phyloP scores from a whole-genome alignment of 164 flowering plant genomes.

The Paratinospora sagittata region DNA sequence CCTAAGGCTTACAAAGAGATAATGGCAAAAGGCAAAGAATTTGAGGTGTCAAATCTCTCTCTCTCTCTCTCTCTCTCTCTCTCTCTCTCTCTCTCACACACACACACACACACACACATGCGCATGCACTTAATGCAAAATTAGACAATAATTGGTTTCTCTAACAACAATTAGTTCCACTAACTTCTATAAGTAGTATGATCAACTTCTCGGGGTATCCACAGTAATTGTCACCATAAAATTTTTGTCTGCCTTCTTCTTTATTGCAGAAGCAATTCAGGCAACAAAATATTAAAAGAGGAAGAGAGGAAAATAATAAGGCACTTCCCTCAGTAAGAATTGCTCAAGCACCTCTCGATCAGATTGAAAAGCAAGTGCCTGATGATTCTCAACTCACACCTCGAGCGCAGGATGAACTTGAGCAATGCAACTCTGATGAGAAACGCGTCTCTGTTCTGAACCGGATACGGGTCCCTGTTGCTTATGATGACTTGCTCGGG shows the following conservation, averaged over 20 bases:
- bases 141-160: background rate
- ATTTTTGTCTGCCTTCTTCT: background rate
- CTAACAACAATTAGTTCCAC: background rate
- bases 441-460: constrained; percentile 46
- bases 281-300: constrained; percentile 31
- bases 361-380: constrained; percentile 11
- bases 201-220: no score
- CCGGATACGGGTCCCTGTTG: constrained; percentile 63
- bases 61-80: constrained; percentile 1
- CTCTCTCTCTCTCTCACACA: background rate
- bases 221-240: background rate
- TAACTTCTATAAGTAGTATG: background rate
- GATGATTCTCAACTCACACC: constrained; percentile 17
- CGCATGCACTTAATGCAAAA: no score
- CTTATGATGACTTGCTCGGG: constrained; percentile 57
- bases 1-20: constrained; percentile 84
- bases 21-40: constrained; percentile 70
- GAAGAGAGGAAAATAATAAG: constrained; percentile 14
- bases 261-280: constrained; percentile 70
- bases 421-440: constrained; percentile 15
- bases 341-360: constrained; percentile 10
- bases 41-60: constrained; percentile 54
- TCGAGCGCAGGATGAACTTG: constrained; percentile 15
- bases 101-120: background rate
- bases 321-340: constrained; percentile 12